These are phyloP conservation scores for Cryptococcus neoformans DNA, from an alignment of 1,284 basidiomycete genomes.

Conservation along the genomic window DNA sequence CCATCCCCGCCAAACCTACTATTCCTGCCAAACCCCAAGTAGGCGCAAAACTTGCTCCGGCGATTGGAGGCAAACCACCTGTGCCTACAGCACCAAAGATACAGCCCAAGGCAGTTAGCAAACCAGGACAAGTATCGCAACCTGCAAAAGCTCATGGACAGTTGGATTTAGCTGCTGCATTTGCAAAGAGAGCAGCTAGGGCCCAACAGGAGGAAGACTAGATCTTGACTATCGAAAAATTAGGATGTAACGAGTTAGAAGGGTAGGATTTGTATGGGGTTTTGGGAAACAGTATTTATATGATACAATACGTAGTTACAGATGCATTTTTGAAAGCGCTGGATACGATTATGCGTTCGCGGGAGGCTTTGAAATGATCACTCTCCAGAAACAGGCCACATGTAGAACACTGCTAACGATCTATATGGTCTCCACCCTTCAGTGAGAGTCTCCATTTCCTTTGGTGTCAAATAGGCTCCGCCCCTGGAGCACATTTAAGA, in stretches of 20 bases:
- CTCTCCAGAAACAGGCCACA: conserved; percentile 47
- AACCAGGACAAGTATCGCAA: conserved; percentile 44
- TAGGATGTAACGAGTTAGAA: not conserved
- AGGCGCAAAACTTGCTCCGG: conserved; percentile 6
- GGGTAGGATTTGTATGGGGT: not conserved
- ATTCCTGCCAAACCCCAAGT: conserved; percentile 27
- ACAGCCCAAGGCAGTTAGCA: conserved; percentile 20
- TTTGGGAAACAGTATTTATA: not conserved
- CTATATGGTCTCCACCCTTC: conserved; percentile 74
- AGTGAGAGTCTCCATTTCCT: conserved; percentile 77
- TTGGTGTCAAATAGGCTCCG: conserved; percentile 70
- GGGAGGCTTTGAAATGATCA: not conserved
- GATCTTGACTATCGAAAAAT: no score
- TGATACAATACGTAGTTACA: not conserved
- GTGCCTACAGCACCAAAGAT: conserved; percentile 38
- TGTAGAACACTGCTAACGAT: conserved; percentile 59
- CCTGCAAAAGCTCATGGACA: conserved; percentile 59
- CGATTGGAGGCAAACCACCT: conserved; percentile 29
- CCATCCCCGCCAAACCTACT: conserved; percentile 51
- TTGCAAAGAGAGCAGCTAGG: conserved; percentile 13
- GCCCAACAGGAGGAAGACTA: no score
- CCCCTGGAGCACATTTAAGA: conserved; percentile 49
- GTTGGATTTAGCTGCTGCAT: conserved; percentile 70
- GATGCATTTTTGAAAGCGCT: not conserved
- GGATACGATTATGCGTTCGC: not conserved